Evolutionary conservation across 352 stramenopile species (phyloP).

Genomic region (Pythium vanterpoolii): DNA sequence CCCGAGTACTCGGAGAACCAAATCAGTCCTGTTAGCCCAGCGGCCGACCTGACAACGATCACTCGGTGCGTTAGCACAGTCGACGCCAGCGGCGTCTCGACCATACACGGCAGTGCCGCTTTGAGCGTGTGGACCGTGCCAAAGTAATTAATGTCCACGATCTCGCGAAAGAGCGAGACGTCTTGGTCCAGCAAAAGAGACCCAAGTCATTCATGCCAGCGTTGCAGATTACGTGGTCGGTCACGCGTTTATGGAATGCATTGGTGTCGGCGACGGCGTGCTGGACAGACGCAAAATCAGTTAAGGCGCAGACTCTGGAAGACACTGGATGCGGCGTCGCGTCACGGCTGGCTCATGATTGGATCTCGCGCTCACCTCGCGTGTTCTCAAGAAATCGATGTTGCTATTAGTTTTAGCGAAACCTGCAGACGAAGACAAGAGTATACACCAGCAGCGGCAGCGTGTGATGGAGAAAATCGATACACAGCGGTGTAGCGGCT

Average conservation of each 20-base stretch:
- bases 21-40: slow-evolving; percentile 54
- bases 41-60: slow-evolving; percentile 53
- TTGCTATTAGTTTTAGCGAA: too few species aligned
- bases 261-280: slow-evolving; percentile 50
- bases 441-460: too few species aligned
- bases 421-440: too few species aligned
- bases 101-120: slow-evolving; percentile 53
- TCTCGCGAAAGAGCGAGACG: slow-evolving; percentile 31
- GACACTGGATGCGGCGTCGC: too few species aligned
- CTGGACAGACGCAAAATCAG: too few species aligned
- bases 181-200: slow-evolving; percentile 55
- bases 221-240: slow-evolving; percentile 60
- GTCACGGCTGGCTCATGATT: too few species aligned
- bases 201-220: slow-evolving; percentile 30
- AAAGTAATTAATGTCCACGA: slow-evolving; percentile 63
- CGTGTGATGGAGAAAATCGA: too few species aligned
- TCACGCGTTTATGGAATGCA: slow-evolving; percentile 42
- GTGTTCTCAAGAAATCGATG: too few species aligned
- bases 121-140: slow-evolving; percentile 56
- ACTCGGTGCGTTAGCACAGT: slow-evolving; percentile 35
- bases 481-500: too few species aligned
- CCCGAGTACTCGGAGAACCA: slow-evolving; percentile 88
- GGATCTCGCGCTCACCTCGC: too few species aligned
- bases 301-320: too few species aligned
- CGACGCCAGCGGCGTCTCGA: slow-evolving; percentile 21